These are phyloP conservation scores for Colletotrichum liriopes DNA, from an alignment of 2,329 filamentous ascomycete species.

Conservation along the genomic window DNA sequence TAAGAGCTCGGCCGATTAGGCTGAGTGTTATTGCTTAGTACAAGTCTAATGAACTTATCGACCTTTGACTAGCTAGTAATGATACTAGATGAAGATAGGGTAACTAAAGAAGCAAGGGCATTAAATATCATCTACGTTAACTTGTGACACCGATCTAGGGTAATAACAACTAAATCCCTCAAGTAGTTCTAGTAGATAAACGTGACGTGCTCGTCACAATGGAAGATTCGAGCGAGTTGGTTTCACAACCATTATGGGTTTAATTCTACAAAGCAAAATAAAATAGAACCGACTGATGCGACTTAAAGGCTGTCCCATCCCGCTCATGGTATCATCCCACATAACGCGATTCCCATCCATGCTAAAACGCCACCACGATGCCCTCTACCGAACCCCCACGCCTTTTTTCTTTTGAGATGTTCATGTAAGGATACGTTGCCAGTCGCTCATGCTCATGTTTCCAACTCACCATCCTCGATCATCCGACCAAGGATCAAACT, in stretches of 20 bases:
- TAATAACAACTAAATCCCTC: no score
- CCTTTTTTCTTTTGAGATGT: not conserved
- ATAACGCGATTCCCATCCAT: not conserved
- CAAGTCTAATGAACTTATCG: no score
- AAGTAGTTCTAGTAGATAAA: no score
- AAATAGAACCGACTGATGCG: not conserved
- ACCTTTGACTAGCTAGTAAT: no score
- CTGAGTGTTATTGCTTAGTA: no score
- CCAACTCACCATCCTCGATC: constrained; percentile 73
- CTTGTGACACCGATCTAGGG: no score
- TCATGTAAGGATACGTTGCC: not conserved
- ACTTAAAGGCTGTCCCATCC: not conserved
- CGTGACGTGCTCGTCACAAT: not conserved
- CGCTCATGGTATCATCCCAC: constrained; percentile 8
- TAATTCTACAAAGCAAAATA: not conserved
- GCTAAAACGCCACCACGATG: not conserved
- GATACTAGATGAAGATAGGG: no score
- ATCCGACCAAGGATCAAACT: constrained; percentile 90
- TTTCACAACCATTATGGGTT: not conserved
- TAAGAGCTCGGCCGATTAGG: no score
- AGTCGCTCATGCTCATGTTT: constrained; percentile 15
- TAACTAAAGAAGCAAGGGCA: no score
- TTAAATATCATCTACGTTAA: no score
- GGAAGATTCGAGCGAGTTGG: not conserved
- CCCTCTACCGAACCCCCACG: not conserved